Base-by-base conservation (phyloP, 2,329 filamentous ascomycete species). In the Celoporthe dispersa region DNA sequence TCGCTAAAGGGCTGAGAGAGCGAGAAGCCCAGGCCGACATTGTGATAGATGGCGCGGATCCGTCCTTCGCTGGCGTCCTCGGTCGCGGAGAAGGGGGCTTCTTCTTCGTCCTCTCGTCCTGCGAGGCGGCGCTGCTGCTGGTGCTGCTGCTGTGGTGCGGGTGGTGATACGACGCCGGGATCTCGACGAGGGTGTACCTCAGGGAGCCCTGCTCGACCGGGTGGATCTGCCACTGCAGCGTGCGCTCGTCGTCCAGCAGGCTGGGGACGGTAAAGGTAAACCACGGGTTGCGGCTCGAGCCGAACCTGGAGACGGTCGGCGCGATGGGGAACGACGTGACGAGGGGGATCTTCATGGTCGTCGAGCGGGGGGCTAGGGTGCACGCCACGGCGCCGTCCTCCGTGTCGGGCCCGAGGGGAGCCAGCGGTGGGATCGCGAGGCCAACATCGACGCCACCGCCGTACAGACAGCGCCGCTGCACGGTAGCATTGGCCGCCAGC, bases 201-300 rank as follows among this genome's bases (percentile, higher is more conserved):
- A 71, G 55, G 67, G 66, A 55, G 12, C 71, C 71, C 25, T 71
- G 69, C 67, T 72, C 71, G 44, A 57, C 60, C 33, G 71, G 69
- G 55, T 72, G 71, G 3, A 71, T 66, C 67, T 72, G 71, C 71
- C 71, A 72, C 69, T 72, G 71, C n/a, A 72, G 53, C 60, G 67
- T 72, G 48, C 31, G 62, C 16, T 51, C 68, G 19, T 67, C 70
- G 33, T 62, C 61, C 64, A 68, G 19, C 60, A 64, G 31, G 22
- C 68, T 65, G 25, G 69, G 66, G n/a, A 72, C 60, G 25, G 69
- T 71, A n/a, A 72, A 71, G 8, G 69, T 72, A 67, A 72, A 71
- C 68, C 69, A 72, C 1, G 69, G 53, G 55, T 72, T 71, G 22
- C 71, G 64, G 67, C 66, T 69, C 53, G 66, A 64, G 7, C 64